phyloP scores from a whole-genome alignment of 1,284 basidiomycete genomes.

The Rhodofomes roseus region DNA sequence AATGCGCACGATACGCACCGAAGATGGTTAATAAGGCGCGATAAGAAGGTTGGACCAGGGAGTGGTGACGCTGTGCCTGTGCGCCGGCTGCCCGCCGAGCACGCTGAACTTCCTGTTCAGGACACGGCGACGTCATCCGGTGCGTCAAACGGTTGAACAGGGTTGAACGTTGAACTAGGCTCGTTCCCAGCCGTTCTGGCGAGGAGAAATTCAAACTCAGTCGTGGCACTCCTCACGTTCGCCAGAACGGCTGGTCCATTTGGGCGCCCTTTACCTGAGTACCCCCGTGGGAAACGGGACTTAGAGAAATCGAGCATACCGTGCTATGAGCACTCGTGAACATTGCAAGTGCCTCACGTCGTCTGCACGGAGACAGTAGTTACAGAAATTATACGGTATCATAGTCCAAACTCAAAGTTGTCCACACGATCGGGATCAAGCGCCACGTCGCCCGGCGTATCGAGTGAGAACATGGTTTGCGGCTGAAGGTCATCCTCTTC shows the following conservation, averaged over 20 bases:
- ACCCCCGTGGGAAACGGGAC: slow-evolving; percentile 6
- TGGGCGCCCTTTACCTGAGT: not conserved
- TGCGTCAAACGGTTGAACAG: not conserved
- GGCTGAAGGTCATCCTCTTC: not conserved
- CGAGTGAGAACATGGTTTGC: slow-evolving; percentile 6
- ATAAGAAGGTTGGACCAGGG: not conserved
- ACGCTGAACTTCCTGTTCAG: not conserved
- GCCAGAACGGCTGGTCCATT: slow-evolving; percentile 1
- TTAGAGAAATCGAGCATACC: not conserved
- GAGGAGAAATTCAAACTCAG: not conserved
- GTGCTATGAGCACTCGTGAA: not conserved
- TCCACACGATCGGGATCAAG: slow-evolving; percentile 8
- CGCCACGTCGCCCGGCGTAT: slow-evolving; percentile 9
- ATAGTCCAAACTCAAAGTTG: not conserved
- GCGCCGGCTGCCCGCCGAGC: not conserved
- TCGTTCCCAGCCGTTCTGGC: slow-evolving; percentile 2
- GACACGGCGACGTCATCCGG: not conserved
- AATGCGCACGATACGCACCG: not conserved
- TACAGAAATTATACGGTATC: not conserved
- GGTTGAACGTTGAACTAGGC: not conserved
- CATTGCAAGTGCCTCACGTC: not conserved
- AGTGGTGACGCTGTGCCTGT: not conserved
- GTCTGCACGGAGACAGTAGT: no score
- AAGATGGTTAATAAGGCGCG: not conserved
- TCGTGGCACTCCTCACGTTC: not conserved